Conservation (phyloP, 768 basidiomycete genomes). For the Sarcodon aspratus region DNA sequence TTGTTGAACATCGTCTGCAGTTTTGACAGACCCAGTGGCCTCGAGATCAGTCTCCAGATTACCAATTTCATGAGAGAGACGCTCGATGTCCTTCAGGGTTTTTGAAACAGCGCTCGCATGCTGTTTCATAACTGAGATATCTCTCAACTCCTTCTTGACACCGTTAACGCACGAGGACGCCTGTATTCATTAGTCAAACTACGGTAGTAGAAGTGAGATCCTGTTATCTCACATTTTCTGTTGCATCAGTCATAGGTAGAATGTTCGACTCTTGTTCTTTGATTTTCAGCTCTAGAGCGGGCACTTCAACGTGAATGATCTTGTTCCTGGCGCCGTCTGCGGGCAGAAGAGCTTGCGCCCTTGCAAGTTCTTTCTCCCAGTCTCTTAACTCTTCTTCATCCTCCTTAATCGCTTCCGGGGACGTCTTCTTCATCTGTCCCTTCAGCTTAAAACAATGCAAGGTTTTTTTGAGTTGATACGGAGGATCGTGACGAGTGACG, state of each 20-base stretch:
- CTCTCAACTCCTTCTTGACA: constrained; percentile 48
- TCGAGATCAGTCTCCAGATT: constrained; percentile 60
- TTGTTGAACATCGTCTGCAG: constrained; percentile 74
- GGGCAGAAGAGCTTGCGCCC: constrained; percentile 49
- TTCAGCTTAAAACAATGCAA: constrained; percentile 35
- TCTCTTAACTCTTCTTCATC: constrained; percentile 34
- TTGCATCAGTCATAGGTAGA: constrained; percentile 35
- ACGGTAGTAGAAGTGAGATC: constrained; percentile 1
- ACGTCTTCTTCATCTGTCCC: constrained; percentile 45
- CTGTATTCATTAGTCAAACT: constrained; percentile 21
- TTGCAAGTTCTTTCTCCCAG: constrained; percentile 51
- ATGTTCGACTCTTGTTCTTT: constrained; percentile 42
- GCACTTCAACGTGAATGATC: constrained; percentile 52
- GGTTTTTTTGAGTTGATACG: neutral
- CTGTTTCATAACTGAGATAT: constrained; percentile 48
- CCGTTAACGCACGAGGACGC: constrained; percentile 37
- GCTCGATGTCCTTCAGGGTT: constrained; percentile 45
- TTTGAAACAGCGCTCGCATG: constrained; percentile 48
- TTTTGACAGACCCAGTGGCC: constrained; percentile 66
- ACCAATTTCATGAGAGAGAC: constrained; percentile 47
- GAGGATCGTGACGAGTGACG: constrained; percentile 22
- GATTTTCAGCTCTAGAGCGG: constrained; percentile 51
- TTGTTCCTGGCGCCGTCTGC: constrained; percentile 41
- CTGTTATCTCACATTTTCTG: constrained; percentile 45
- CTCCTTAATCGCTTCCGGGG: constrained; percentile 33